phyloP scores from a whole-genome alignment of 1,139 yeast species.

The Suhomyces terraborum region DNA sequence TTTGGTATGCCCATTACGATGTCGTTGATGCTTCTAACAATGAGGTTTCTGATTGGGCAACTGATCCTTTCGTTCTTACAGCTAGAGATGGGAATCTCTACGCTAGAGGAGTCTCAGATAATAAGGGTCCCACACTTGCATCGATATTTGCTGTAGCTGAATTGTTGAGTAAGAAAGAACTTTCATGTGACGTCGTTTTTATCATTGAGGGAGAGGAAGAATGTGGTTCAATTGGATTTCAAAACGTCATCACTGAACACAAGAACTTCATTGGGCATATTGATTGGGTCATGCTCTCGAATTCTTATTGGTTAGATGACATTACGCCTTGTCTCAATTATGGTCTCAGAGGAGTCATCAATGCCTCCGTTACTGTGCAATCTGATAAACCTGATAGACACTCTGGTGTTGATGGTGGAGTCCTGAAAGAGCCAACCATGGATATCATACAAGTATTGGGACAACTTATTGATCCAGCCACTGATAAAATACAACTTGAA shows the following conservation, averaged over 20 bases:
- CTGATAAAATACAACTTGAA: constrained; percentile 58
- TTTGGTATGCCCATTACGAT: constrained; percentile 97
- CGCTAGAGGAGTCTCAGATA: constrained; percentile 93
- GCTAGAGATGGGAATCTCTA: constrained; percentile 83
- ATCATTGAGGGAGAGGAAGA: constrained; percentile 96
- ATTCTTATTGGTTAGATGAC: constrained; percentile 94
- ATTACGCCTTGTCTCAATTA: constrained; percentile 87
- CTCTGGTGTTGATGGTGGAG: constrained; percentile 97
- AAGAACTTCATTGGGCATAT: constrained; percentile 60
- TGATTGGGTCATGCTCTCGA: constrained; percentile 88
- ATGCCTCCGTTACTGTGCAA: constrained; percentile 68
- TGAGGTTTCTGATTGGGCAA: constrained; percentile 63
- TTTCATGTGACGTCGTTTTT: constrained; percentile 76
- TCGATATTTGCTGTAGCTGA: constrained; percentile 88
- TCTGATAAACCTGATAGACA: constrained; percentile 87
- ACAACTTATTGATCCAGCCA: constrained; percentile 54
- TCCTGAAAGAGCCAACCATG: constrained; percentile 82
- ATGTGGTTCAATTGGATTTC: constrained; percentile 86
- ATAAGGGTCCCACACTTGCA: constrained; percentile 92
- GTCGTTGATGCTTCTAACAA: constrained; percentile 63
- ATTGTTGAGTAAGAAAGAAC: constrained; percentile 50
- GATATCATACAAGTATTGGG: constrained; percentile 76
- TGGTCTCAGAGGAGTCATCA: constrained; percentile 89
- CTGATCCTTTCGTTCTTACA: constrained; percentile 75
- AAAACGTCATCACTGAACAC: constrained; percentile 57